Evolutionary conservation across 2,329 filamentous ascomycete species (phyloP).

Genomic region (Diaporthe aspalathi): DNA sequence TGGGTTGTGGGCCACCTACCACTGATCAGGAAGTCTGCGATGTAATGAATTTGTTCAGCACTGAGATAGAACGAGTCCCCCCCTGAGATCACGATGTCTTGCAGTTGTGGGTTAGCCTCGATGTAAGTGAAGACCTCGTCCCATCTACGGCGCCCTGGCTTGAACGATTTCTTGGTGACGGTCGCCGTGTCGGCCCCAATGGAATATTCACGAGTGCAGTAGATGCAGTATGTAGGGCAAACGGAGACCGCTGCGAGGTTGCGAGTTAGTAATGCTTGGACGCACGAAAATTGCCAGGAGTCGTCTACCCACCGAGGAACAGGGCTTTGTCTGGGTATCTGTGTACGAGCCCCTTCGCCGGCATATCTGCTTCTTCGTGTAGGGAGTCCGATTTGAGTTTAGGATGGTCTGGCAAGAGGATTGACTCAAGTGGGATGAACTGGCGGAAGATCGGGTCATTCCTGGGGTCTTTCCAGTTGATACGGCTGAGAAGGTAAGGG

Average conservation of each 20-base stretch:
- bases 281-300: not conserved
- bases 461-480: slow-evolving; percentile 69
- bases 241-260: slow-evolving; percentile 62
- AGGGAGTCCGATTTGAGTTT: slow-evolving; percentile 67
- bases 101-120: slow-evolving; percentile 57
- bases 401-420: slow-evolving; percentile 65
- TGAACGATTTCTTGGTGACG: slow-evolving; percentile 58
- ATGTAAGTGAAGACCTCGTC: slow-evolving; percentile 69
- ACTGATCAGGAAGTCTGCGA: slow-evolving; percentile 65
- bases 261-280: not conserved
- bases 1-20: slow-evolving; percentile 44
- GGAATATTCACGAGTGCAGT: slow-evolving; percentile 70
- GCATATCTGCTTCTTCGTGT: slow-evolving; percentile 66
- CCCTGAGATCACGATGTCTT: slow-evolving; percentile 72
- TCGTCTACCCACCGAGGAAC: slow-evolving; percentile 63
- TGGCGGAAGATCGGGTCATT: slow-evolving; percentile 70
- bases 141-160: slow-evolving; percentile 59
- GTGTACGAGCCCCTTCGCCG: slow-evolving; percentile 69
- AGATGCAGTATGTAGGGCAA: slow-evolving; percentile 72
- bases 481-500: slow-evolving; percentile 68
- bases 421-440: slow-evolving; percentile 68
- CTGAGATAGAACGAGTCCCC: slow-evolving; percentile 70
- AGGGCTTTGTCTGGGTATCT: slow-evolving; percentile 73
- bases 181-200: slow-evolving; percentile 66
- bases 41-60: slow-evolving; percentile 62